These are phyloP conservation scores for Sequoia sempervirens DNA, from an alignment of 75 land plant genomes.

Conservation along the genomic window DNA sequence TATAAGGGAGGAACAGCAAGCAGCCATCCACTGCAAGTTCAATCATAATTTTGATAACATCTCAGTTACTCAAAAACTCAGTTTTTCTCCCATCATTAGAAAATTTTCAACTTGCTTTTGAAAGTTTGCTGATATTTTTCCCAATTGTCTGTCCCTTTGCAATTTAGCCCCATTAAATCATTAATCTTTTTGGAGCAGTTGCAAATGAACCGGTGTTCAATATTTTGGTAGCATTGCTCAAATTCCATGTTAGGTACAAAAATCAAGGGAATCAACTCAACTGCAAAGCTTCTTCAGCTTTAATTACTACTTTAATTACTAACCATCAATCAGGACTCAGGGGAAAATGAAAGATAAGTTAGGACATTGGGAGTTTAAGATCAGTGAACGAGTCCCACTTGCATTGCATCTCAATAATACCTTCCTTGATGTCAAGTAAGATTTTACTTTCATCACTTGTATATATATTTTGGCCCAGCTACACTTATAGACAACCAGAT, in stretches of 20 bases:
- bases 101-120: too few species aligned
- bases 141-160: too few species aligned
- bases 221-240: not conserved
- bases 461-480: not conserved
- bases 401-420: too few species aligned
- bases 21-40: not conserved
- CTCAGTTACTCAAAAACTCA: too few species aligned
- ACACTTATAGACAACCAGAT: not conserved
- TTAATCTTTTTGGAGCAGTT: not conserved
- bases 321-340: not conserved
- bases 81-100: too few species aligned
- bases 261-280: not conserved
- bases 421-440: too few species aligned
- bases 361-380: not conserved
- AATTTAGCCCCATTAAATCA: not conserved
- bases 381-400: too few species aligned
- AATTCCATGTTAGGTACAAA: not conserved
- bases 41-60: not conserved
- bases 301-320: not conserved
- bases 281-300: not conserved
- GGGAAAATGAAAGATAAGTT: not conserved
- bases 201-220: not conserved
- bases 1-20: not conserved
- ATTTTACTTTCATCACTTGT: not conserved
- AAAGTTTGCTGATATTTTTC: too few species aligned